Evolutionary conservation across 805 yeast species (phyloP).

Genomic region (Soucietia sequanensis): DNA sequence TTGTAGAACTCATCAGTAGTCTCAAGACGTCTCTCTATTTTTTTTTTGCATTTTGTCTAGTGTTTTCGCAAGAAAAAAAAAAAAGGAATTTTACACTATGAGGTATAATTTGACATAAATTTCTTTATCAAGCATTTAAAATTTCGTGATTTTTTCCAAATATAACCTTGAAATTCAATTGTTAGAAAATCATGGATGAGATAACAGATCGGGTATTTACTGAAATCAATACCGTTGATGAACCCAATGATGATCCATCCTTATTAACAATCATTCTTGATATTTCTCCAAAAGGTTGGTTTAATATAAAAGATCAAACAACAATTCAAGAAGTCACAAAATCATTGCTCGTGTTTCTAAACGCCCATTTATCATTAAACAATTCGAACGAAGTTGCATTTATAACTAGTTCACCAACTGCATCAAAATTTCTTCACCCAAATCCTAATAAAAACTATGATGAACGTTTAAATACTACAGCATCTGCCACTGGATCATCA

Average conservation of each 20-base stretch:
- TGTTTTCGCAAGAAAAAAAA: too few relatives aligned
- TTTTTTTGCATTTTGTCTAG: too few relatives aligned
- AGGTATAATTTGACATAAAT: too few relatives aligned
- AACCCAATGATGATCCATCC: constrained; percentile 56
- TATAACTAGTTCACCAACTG: constrained; percentile 69
- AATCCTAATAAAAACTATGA: constrained; percentile 21
- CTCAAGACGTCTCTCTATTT: too few relatives aligned
- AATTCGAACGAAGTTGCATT: constrained; percentile 83
- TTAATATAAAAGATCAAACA: constrained; percentile 42
- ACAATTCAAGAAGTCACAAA: constrained; percentile 59
- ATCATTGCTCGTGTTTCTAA: constrained; percentile 70
- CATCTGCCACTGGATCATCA: constrained; percentile 5
- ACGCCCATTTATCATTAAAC: constrained; percentile 84
- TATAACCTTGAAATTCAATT: too few relatives aligned
- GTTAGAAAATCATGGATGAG: constrained; percentile 72
- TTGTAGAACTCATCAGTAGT: too few relatives aligned
- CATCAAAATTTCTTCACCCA: constrained; percentile 74
- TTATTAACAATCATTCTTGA: constrained; percentile 77
- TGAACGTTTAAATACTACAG: constrained; percentile 6
- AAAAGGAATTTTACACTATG: too few relatives aligned
- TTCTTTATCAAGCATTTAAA: too few relatives aligned
- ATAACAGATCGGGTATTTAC: constrained; percentile 60
- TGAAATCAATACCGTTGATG: constrained; percentile 25
- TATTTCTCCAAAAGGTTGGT: constrained; percentile 72
- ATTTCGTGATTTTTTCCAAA: too few relatives aligned